These are phyloP conservation scores for Aspergillus amoenus DNA, from an alignment of 2,329 filamentous ascomycete species.

Conservation along the genomic window DNA sequence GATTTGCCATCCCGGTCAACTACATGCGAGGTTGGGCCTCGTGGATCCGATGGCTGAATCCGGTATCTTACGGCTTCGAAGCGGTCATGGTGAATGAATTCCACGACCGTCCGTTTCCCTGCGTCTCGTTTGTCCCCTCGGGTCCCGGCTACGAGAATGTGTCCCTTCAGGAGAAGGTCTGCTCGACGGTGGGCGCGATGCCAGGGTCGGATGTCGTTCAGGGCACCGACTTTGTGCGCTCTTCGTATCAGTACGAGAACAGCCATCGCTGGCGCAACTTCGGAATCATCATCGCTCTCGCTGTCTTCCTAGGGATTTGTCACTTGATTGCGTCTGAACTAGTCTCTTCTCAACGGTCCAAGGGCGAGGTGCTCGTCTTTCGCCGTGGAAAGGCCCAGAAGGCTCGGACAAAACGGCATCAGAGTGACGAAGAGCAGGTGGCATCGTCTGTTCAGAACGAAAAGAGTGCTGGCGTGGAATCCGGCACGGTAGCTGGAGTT, in stretches of 20 bases:
- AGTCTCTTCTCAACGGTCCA: conserved; percentile 65
- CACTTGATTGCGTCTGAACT: conserved; percentile 54
- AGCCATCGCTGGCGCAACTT: conserved; percentile 67
- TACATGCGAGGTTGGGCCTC: conserved; percentile 75
- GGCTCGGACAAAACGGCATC: not conserved
- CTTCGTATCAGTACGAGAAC: conserved; percentile 57
- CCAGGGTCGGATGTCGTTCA: conserved; percentile 54
- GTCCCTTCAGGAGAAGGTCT: conserved; percentile 36
- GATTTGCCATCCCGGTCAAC: conserved; percentile 4
- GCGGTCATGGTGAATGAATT: conserved; percentile 83
- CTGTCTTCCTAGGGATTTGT: conserved; percentile 57
- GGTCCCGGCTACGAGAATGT: conserved; percentile 35
- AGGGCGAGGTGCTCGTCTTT: conserved; percentile 75
- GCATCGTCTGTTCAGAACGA: not conserved
- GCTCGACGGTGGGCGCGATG: conserved; percentile 57
- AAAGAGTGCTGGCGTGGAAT: not conserved
- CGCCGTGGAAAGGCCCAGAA: conserved; percentile 52
- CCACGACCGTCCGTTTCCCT: conserved; percentile 58
- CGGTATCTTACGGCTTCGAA: conserved; percentile 78
- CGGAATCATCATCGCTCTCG: conserved; percentile 66
- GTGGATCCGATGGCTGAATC: conserved; percentile 79
- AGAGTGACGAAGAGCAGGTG: not conserved
- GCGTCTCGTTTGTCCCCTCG: conserved; percentile 46
- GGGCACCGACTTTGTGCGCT: conserved; percentile 59
- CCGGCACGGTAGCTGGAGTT: not conserved